Evolutionary conservation across 768 basidiomycete genomes (phyloP), one percentile per base, ranked within the genome.

Genomic region (Cubamyces sp.): DNA sequence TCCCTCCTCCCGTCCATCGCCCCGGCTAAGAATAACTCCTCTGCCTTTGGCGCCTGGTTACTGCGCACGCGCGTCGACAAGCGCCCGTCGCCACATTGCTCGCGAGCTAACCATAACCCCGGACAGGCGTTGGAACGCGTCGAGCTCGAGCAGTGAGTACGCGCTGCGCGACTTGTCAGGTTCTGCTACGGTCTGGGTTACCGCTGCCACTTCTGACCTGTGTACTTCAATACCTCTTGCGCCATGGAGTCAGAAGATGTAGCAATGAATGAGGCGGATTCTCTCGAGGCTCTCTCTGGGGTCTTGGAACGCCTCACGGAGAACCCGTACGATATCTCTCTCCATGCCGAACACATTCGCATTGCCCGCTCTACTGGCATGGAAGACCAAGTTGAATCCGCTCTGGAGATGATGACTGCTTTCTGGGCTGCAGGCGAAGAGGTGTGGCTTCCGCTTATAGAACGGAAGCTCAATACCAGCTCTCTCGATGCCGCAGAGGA

Each of bases 361-460:
- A 75, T 92, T 4, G 83, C 87, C 3, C 78, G 79, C 49, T 79
- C 82, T 16, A 78, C 82, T 19, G 84, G 81, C 57, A 79, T 87
- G 77, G 81, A 85, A 12, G 79, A 82, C 45, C 87, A 92, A 65
- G 73, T 84, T 19, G 70, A 79, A 37, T 77, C 79, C 6, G 92
- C 90, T 18, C 79, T 84, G 67, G 86, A 89, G 69, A 87, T 90
- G 82, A 78, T 87, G 70, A 74, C 84, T 3, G 81, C 81, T 55
- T 85, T 83, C 66, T 77, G 87, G 65, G 84, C 90, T 7, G 86
- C 82, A 11, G 82, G 83, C 34, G 86, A 90, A 60, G 84, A 89
- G 39, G 81, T 91, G 21, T 94, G 92, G 92, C 60, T 87, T n/a
- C 84, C 86, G 21, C 76, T 92, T 45, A 79, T 92, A 34, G 76